Conservation (phyloP, 768 basidiomycete species). For the Leccinellum albellum region DNA sequence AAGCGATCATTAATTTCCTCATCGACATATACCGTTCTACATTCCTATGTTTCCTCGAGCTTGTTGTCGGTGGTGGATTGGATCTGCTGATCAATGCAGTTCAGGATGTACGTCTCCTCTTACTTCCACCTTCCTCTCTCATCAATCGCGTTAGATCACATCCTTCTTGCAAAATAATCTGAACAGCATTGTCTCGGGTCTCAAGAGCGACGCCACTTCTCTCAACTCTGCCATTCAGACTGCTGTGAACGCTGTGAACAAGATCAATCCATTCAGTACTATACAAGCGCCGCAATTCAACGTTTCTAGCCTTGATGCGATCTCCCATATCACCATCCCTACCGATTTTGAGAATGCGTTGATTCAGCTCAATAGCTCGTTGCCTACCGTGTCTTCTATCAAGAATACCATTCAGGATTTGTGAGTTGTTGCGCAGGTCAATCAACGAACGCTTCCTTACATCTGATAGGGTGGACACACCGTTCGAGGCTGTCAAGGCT, state of each 20-base stretch:
- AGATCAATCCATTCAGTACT: conserved; percentile 66
- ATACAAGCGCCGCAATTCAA: conserved; percentile 68
- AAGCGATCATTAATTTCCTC: conserved; percentile 86
- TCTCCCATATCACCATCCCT: conserved; percentile 80
- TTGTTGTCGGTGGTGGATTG: conserved; percentile 79
- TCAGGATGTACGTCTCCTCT: conserved; percentile 57
- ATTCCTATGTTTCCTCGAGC: conserved; percentile 89
- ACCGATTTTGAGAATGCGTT: conserved; percentile 70
- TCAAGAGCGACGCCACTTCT: conserved; percentile 64
- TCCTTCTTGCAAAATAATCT: conserved; percentile 60
- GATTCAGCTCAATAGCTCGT: conserved; percentile 68
- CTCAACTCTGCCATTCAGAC: conserved; percentile 67
- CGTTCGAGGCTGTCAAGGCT: conserved; percentile 83
- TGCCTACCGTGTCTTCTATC: conserved; percentile 76
- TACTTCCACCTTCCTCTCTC: conserved; percentile 1
- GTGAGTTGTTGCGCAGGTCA: conserved; percentile 42
- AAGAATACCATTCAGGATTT: conserved; percentile 62
- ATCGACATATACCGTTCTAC: conserved; percentile 91
- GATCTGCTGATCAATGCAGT: conserved; percentile 79
- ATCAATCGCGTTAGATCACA: conserved; percentile 53
- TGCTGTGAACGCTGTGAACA: conserved; percentile 69
- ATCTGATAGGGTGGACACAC: conserved; percentile 62
- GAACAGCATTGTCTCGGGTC: conserved; percentile 56
- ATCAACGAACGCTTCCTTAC: neutral
- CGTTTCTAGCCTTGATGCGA: conserved; percentile 67